phyloP scores from a whole-genome alignment of 1,284 basidiomycete genomes.

The Abortiporus biennis region DNA sequence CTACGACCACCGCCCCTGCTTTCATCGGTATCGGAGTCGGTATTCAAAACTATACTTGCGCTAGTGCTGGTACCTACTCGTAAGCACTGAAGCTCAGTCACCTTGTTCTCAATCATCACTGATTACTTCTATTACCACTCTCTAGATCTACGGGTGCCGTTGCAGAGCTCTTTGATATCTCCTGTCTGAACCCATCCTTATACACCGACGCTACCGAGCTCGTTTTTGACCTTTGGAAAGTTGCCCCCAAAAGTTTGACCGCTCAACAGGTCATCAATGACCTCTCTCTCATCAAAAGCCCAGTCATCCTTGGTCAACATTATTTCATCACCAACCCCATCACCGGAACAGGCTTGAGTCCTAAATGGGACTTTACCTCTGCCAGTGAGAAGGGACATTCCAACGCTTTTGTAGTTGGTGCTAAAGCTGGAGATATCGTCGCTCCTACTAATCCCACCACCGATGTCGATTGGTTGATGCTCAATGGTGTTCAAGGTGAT shows the following conservation, averaged over 20 bases:
- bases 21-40: conserved; percentile 26
- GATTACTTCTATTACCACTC: background rate
- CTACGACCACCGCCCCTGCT: conserved; percentile 9
- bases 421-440: conserved; percentile 19
- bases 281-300: conserved; percentile 7
- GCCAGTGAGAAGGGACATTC: conserved; percentile 16
- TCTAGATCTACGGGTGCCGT: conserved; percentile 27
- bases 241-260: conserved; percentile 9
- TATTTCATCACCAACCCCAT: conserved; percentile 23
- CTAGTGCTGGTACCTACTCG: conserved; percentile 22
- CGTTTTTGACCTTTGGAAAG: conserved; percentile 19
- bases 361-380: conserved; percentile 28
- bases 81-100: conserved; percentile 13
- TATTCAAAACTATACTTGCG: conserved; percentile 31
- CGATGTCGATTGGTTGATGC: conserved; percentile 35
- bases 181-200: conserved; percentile 21
- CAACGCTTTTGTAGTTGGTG: conserved; percentile 23
- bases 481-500: conserved; percentile 24
- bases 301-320: conserved; percentile 25
- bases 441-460: conserved; percentile 21
- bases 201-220: conserved; percentile 20
- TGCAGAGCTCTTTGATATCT: conserved; percentile 34
- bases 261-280: conserved; percentile 9
- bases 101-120: conserved; percentile 1
- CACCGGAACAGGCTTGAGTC: conserved; percentile 14